Percentiles rank a stretch among this genome's conserved stretches.
Evolutionary conservation across 2,329 filamentous ascomycete species (phyloP).

Genomic region (Ophiognomonia clavigignenti-juglandacearum): DNA sequence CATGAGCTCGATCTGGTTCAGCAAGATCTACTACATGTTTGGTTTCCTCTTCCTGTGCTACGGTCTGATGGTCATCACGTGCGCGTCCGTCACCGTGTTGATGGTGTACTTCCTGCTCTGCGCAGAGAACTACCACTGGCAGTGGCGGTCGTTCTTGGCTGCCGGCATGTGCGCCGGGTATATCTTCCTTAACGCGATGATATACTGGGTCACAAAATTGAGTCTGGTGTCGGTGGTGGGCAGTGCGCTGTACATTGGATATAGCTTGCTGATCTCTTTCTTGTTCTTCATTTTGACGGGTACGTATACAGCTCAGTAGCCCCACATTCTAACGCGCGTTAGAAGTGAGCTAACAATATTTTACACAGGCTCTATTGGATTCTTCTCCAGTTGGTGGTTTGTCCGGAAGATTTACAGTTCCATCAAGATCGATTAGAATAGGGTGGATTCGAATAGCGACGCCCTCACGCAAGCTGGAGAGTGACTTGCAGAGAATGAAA

Average conservation of each 20-base stretch:
- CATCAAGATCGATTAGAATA: slow-evolving; percentile 90
- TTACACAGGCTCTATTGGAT: slow-evolving; percentile 87
- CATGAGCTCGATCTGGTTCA: slow-evolving; percentile 98
- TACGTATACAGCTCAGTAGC: slow-evolving; percentile 64
- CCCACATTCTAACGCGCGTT: not conserved
- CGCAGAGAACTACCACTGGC: slow-evolving; percentile 97
- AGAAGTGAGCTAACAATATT: slow-evolving; percentile 17
- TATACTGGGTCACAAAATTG: slow-evolving; percentile 87
- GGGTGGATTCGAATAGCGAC: not conserved
- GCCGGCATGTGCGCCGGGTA: slow-evolving; percentile 88
- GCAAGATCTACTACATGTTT: slow-evolving; percentile 99
- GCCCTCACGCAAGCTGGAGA: not conserved
- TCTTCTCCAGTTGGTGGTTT: slow-evolving; percentile 92
- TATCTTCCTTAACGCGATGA: slow-evolving; percentile 84
- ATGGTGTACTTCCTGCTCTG: slow-evolving; percentile 97
- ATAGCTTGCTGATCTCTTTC: slow-evolving; percentile 83
- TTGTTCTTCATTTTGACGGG: slow-evolving; percentile 92
- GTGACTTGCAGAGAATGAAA: not conserved
- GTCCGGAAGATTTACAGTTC: slow-evolving; percentile 90
- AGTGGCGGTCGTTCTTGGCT: slow-evolving; percentile 91
- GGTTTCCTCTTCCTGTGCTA: slow-evolving; percentile 98
- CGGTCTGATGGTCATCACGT: slow-evolving; percentile 93
- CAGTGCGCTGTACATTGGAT: slow-evolving; percentile 87
- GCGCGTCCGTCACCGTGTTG: slow-evolving; percentile 84
- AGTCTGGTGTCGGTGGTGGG: slow-evolving; percentile 81